Percentiles rank a stretch among this genome's conserved stretches.
Conservation (phyloP, 2,329 filamentous ascomycete species). For the Rutstroemia sp. region DNA sequence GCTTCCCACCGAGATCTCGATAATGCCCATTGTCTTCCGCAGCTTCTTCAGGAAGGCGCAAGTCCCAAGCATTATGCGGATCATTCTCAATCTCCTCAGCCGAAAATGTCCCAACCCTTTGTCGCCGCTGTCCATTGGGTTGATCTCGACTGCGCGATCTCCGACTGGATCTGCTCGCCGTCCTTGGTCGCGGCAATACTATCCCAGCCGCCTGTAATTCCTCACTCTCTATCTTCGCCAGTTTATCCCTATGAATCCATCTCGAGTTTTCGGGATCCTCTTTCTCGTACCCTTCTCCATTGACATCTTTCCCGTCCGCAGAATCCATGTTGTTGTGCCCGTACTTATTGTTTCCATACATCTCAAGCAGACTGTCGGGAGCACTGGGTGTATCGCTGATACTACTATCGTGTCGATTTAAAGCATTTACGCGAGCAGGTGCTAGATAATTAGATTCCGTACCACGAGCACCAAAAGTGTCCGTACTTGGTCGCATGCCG, state of each 20-base stretch:
- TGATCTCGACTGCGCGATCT: constrained; percentile 34
- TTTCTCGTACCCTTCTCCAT: constrained; percentile 24
- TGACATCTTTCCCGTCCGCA: constrained; percentile 18
- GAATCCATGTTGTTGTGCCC: constrained; percentile 24
- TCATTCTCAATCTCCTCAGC: constrained; percentile 33
- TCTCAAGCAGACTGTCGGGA: constrained; percentile 39
- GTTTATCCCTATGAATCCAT: constrained; percentile 82
- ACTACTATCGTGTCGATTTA: constrained; percentile 35
- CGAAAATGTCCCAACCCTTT: constrained; percentile 31
- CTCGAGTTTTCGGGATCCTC: constrained; percentile 54
- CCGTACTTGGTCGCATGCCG: not conserved
- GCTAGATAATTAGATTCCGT: constrained; percentile 26
- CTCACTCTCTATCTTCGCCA: constrained; percentile 72
- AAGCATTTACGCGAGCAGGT: constrained; percentile 30
- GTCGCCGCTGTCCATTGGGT: constrained; percentile 34
- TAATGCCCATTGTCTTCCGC: constrained; percentile 51
- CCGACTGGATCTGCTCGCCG: constrained; percentile 41
- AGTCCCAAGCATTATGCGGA: constrained; percentile 55
- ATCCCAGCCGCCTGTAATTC: constrained; percentile 76
- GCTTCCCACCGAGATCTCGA: constrained; percentile 47
- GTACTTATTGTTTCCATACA: constrained; percentile 30
- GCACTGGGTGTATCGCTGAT: constrained; percentile 35
- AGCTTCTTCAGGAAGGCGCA: constrained; percentile 71
- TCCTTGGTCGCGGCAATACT: constrained; percentile 44
- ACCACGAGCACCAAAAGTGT: constrained; percentile 7